Evolutionary conservation across 805 yeast species (phyloP).

Genomic region (Pichia californica): DNA sequence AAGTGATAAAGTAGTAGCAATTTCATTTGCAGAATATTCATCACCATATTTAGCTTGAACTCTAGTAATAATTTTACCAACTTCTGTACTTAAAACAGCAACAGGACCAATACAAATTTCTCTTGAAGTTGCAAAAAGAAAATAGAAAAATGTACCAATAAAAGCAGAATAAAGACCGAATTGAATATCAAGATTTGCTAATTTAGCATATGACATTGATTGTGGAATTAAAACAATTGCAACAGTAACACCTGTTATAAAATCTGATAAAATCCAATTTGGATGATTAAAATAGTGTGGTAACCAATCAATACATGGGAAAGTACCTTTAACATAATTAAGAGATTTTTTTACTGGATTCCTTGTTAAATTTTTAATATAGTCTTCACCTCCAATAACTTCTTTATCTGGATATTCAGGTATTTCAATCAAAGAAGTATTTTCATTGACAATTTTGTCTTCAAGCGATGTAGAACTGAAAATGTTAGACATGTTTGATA

Average conservation of each 20-base stretch:
- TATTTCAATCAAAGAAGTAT: too few species aligned
- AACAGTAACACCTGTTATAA: conserved; percentile 89
- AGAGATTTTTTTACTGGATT: conserved; percentile 36
- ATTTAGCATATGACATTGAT: conserved; percentile 88
- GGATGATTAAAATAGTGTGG: conserved; percentile 63
- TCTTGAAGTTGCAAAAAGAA: conserved; percentile 89
- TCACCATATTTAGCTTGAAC: conserved; percentile 43
- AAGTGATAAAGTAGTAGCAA: conserved; percentile 75
- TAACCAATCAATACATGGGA: conserved; percentile 83
- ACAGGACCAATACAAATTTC: conserved; percentile 97
- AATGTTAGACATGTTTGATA: too few species aligned
- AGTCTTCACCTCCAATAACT: conserved; percentile 22
- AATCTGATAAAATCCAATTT: conserved; percentile 70
- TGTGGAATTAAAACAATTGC: conserved; percentile 93
- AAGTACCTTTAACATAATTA: conserved; percentile 53
- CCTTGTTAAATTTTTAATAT: conserved; percentile 22
- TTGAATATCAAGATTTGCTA: conserved; percentile 76
- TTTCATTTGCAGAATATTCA: conserved; percentile 51
- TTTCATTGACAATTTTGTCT: too few species aligned
- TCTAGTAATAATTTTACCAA: conserved; percentile 64
- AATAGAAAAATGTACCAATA: conserved; percentile 82
- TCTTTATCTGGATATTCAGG: conserved; percentile 20
- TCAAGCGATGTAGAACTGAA: too few species aligned
- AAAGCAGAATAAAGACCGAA: conserved; percentile 90
- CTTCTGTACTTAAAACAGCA: conserved; percentile 89